Conservation (phyloP, 441 rosid species). For the Erysimum cheiri region DNA sequence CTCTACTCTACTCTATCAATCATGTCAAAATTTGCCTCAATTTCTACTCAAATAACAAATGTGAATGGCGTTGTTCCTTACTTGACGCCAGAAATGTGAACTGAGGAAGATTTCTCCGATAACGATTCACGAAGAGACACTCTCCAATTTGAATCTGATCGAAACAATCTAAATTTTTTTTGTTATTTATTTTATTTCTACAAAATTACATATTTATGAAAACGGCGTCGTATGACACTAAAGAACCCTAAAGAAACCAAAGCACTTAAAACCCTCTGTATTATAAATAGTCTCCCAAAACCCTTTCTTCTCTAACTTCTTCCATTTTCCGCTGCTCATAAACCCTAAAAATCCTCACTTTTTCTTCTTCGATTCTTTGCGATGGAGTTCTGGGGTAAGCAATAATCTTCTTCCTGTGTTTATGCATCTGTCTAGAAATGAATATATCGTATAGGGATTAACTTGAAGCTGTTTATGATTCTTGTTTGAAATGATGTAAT, state of each 20-base stretch:
- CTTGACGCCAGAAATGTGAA: not conserved
- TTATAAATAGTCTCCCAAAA: conserved; percentile 27
- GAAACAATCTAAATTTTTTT: not conserved
- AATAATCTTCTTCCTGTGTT: not conserved
- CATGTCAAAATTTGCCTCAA: too few species aligned
- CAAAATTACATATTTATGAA: not conserved
- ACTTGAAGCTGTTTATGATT: not conserved
- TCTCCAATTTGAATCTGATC: conserved; percentile 54
- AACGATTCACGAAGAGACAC: conserved; percentile 63
- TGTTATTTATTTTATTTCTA: too few species aligned
- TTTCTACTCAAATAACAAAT: not conserved
- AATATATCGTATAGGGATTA: not conserved
- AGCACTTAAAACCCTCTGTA: conserved; percentile 22
- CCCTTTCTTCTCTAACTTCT: not conserved
- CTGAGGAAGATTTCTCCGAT: conserved; percentile 62
- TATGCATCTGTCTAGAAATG: not conserved
- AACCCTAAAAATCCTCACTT: conserved; percentile 20
- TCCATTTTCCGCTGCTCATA: conserved; percentile 17
- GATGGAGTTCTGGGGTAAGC: conserved; percentile 49
- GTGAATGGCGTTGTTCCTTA: not conserved
- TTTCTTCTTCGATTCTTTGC: conserved; percentile 12
- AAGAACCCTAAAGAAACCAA: conserved; percentile 21
- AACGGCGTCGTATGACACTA: not conserved
- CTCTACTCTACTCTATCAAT: too few species aligned
- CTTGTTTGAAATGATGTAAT: not conserved